Base-by-base conservation (phyloP, 345 rosid genomes). In the Nephelium lappaceum region DNA sequence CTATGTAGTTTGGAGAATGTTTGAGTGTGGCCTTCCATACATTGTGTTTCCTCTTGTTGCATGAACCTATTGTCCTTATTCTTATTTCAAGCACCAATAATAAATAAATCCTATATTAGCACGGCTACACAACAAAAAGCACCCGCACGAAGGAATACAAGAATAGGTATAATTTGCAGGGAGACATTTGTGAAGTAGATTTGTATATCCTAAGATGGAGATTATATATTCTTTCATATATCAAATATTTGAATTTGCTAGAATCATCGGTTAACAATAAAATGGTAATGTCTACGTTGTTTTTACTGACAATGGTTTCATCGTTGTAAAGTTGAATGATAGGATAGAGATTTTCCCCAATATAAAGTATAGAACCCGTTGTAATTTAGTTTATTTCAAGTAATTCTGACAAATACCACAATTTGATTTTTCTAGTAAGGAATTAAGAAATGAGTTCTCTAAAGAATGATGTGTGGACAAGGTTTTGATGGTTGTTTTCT, bases 41-140 rank as follows among this genome's bases (percentile, higher is more conserved):
- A 31, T 31, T 4, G 36, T 31, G 3, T 31, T 31, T 31, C 3
- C 36, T 31, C 36, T 31, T 31, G 36, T 31, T 31, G 36, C 36
- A 31, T 31, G 36, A 31, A 31, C 36, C 36, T 31, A 31, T 31
- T 2, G 36, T 1, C 36, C 36, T 31, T 3, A 31, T 31, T 31
- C 36, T 31, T 31, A 31, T 31, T 31, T 31, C 36, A 31, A 31
- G 36, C 36, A 31, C 2, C 3, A 31, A 31, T 2, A 2, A 31
- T 2, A 31, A 1, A 31, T 31, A 31, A 31, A 31, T 31, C 36
- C 36, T 31, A 31, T 2, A 31, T 31, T 31, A 78, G 84, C 73
- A 83, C 7, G 90, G 90, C 86, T 84, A 87, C 10, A 19, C 64
- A 0, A 38, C 90, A 87, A 53, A 87, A 87, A 0, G 88, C 90